These are phyloP conservation scores for Protomyces inundatus DNA, from an alignment of 1,139 yeast genomes.

Conservation along the genomic window DNA sequence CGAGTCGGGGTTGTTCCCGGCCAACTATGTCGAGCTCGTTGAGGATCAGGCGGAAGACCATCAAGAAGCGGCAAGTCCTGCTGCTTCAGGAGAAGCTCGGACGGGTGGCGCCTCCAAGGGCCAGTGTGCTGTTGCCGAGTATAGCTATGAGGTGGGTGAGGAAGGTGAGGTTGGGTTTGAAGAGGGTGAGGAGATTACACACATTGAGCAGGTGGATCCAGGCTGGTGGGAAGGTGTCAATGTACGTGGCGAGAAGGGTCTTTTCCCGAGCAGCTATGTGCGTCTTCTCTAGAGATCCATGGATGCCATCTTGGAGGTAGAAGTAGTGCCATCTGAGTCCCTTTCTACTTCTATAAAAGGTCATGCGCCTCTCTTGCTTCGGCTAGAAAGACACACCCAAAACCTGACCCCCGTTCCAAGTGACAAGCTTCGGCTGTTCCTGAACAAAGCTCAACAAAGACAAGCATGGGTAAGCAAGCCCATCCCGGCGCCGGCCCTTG, in stretches of 20 bases:
- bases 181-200: slow-evolving; percentile 75
- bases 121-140: slow-evolving; percentile 62
- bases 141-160: slow-evolving; percentile 82
- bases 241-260: slow-evolving; percentile 65
- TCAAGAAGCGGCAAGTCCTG: slow-evolving; percentile 30
- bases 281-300: slow-evolving; percentile 31
- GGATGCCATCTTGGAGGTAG: not conserved
- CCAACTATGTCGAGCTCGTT: slow-evolving; percentile 56
- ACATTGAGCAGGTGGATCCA: slow-evolving; percentile 83
- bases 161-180: slow-evolving; percentile 79
- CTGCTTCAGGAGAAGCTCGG: slow-evolving; percentile 30
- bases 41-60: slow-evolving; percentile 36
- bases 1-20: slow-evolving; percentile 65
- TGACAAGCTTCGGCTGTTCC: not conserved
- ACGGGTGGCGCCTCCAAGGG: slow-evolving; percentile 32
- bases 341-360: no score
- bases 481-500: not conserved
- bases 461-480: not conserved
- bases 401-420: not conserved
- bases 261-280: slow-evolving; percentile 91
- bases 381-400: not conserved
- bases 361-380: not conserved
- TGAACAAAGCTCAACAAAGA: not conserved
- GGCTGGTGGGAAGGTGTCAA: slow-evolving; percentile 94
- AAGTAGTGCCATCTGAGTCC: no score